These are phyloP conservation scores for Vanilla planifolia DNA, from an alignment of 106 monocot genomes.

Conservation along the genomic window DNA sequence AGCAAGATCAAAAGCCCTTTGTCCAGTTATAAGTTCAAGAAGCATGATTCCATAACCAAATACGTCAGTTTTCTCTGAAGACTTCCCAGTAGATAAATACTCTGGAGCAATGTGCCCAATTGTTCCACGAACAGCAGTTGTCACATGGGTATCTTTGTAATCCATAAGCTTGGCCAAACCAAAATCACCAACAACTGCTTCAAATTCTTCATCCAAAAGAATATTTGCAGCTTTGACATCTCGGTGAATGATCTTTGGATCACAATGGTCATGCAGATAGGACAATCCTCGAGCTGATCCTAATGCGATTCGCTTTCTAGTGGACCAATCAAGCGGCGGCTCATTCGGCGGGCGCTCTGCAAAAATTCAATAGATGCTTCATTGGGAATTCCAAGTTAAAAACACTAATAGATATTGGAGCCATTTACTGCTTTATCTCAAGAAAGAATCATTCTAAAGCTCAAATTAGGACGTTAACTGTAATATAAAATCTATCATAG, in stretches of 20 bases:
- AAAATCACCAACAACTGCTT: slow-evolving; percentile 73
- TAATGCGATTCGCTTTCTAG: slow-evolving; percentile 49
- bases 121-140: slow-evolving; percentile 70
- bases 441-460: too few relatives aligned
- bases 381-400: too few relatives aligned
- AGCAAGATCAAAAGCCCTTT: slow-evolving; percentile 76
- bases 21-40: slow-evolving; percentile 68
- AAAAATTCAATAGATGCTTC: too few relatives aligned
- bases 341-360: slow-evolving; percentile 41
- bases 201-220: slow-evolving; percentile 70
- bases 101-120: slow-evolving; percentile 80
- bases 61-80: slow-evolving; percentile 78
- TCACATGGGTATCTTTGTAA: slow-evolving; percentile 74
- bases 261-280: slow-evolving; percentile 73
- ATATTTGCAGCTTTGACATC: slow-evolving; percentile 85
- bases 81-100: slow-evolving; percentile 68
- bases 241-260: slow-evolving; percentile 75
- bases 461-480: too few relatives aligned
- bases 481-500: too few relatives aligned
- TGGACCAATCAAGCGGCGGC: slow-evolving; percentile 60
- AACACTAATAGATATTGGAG: too few relatives aligned
- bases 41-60: slow-evolving; percentile 85
- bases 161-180: slow-evolving; percentile 75
- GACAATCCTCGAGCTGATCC: slow-evolving; percentile 75
- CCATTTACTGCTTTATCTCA: too few relatives aligned